Evolutionary conservation across 1,139 yeast species (phyloP).

Genomic region (Arxiozyma slooffiae): DNA sequence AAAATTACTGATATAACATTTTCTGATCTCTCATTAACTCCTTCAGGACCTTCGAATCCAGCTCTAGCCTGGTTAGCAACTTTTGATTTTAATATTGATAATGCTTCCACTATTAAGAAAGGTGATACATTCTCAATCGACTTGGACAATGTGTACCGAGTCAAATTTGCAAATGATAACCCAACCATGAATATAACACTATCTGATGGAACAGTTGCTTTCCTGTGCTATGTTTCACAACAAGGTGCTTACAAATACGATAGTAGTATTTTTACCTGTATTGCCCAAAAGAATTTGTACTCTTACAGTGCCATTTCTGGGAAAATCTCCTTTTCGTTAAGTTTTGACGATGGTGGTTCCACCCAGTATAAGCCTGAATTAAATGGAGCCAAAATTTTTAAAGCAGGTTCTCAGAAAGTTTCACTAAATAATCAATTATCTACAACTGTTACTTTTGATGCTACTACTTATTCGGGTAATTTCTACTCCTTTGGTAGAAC

Average conservation of each 20-base stretch:
- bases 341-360: conserved; percentile 31
- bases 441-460: conserved; percentile 23
- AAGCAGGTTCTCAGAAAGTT: conserved; percentile 20
- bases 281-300: conserved; percentile 18
- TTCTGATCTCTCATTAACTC: conserved; percentile 6
- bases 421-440: conserved; percentile 17
- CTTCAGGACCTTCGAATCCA: conserved; percentile 15
- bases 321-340: conserved; percentile 22
- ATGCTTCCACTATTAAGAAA: conserved; percentile 14
- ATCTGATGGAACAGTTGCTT: conserved; percentile 22
- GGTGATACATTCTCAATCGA: conserved; percentile 25
- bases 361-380: conserved; percentile 22
- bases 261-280: conserved; percentile 27
- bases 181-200: conserved; percentile 9
- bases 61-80: conserved; percentile 30
- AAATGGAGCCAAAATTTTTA: conserved; percentile 23
- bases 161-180: conserved; percentile 24
- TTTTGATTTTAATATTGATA: conserved; percentile 23
- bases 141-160: conserved; percentile 29
- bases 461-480: conserved; percentile 12
- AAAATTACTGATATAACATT: conserved; percentile 5
- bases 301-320: conserved; percentile 22
- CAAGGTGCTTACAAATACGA: conserved; percentile 29
- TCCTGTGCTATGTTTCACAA: conserved; percentile 27
- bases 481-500: conserved; percentile 25